Conservation (phyloP, 2,329 filamentous ascomycete genomes). For the Shiraia sp. region DNA sequence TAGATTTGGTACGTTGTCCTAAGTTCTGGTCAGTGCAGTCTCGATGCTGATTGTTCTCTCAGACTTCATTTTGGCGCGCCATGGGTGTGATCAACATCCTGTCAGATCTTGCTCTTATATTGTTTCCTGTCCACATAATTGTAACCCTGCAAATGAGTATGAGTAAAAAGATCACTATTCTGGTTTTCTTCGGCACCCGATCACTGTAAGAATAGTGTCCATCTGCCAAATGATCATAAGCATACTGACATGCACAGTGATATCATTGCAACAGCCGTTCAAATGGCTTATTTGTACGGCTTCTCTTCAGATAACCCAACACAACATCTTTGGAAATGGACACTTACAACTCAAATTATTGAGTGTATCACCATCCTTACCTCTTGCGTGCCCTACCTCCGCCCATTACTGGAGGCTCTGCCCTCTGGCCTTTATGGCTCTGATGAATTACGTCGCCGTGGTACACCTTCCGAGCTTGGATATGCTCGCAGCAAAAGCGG, state of each 20-base stretch:
- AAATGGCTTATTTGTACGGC: conserved; percentile 33
- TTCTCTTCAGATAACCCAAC: conserved; percentile 34
- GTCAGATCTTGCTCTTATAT: conserved; percentile 38
- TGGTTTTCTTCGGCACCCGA: conserved; percentile 38
- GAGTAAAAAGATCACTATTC: conserved; percentile 39
- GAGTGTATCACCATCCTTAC: conserved; percentile 43
- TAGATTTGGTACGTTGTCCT: conserved; percentile 28
- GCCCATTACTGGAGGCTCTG: conserved; percentile 38
- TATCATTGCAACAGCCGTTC: conserved; percentile 37
- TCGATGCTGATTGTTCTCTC: conserved; percentile 4
- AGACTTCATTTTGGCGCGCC: conserved; percentile 37
- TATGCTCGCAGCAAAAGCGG: conserved; percentile 31
- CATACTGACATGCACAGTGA: conserved; percentile 21
- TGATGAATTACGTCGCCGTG: conserved; percentile 37
- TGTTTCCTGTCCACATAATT: conserved; percentile 41
- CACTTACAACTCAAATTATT: conserved; percentile 37
- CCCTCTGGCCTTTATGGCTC: conserved; percentile 39
- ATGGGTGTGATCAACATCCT: conserved; percentile 39
- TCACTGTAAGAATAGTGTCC: conserved; percentile 26
- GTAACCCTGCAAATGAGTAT: conserved; percentile 41
- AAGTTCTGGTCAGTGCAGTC: background rate
- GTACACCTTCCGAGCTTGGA: conserved; percentile 32
- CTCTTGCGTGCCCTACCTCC: conserved; percentile 41
- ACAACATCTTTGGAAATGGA: conserved; percentile 41
- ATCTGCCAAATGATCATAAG: background rate